phyloP scores from a whole-genome alignment of 2,329 filamentous ascomycete species.

The Daldinia sp. region DNA sequence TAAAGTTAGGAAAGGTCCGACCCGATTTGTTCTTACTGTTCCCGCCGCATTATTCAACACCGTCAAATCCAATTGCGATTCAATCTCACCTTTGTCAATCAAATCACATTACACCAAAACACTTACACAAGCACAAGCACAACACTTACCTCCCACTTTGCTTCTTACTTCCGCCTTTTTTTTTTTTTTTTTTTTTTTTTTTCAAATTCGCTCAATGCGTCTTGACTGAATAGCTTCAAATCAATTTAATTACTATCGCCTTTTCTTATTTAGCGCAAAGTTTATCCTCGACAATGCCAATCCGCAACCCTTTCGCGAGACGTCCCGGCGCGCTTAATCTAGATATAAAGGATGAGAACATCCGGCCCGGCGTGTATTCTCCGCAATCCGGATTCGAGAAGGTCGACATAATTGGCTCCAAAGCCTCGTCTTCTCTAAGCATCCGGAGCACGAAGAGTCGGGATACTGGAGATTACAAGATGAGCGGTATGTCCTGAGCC shows the following conservation, averaged over 20 bases:
- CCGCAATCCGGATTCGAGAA: constrained; percentile 68
- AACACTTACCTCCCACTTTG: neutral
- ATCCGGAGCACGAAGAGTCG: constrained; percentile 70
- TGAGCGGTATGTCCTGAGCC: constrained; percentile 73
- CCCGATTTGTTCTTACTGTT: constrained; percentile 29
- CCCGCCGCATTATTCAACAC: neutral
- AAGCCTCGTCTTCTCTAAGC: constrained; percentile 71
- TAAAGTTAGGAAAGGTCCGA: constrained; percentile 38
- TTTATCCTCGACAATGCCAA: constrained; percentile 53
- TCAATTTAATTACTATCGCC: constrained; percentile 26
- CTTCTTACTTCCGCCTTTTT: neutral
- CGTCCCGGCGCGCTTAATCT: constrained; percentile 60
- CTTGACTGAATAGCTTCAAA: constrained; percentile 7
- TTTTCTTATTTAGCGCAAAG: constrained; percentile 30
- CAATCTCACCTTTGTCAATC: neutral
- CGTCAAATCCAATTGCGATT: neutral
- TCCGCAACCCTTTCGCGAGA: constrained; percentile 78
- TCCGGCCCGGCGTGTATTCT: constrained; percentile 57
- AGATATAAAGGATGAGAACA: constrained; percentile 65
- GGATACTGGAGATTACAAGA: constrained; percentile 80
- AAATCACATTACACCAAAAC: neutral
- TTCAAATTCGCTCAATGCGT: constrained; percentile 24
- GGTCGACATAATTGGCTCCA: constrained; percentile 72
- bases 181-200: too few relatives aligned
- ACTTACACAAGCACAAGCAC: neutral